phyloP scores from a whole-genome alignment of 2,329 filamentous ascomycete species.

The Leptographium lundbergii region DNA sequence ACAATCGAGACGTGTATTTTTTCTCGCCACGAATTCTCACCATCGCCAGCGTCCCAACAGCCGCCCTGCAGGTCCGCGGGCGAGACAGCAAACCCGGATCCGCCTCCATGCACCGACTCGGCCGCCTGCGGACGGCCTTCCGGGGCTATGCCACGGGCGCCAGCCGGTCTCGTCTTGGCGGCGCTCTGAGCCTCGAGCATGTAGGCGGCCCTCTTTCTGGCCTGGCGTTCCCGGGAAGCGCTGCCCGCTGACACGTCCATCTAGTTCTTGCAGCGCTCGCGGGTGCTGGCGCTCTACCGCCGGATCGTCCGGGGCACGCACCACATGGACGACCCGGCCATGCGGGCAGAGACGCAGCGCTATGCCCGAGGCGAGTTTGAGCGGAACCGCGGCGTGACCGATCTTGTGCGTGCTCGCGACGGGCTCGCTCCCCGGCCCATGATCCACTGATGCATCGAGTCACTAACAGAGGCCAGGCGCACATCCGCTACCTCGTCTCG shows the following conservation, averaged over 20 bases:
- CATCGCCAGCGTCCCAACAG: neutral
- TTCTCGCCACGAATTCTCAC: neutral
- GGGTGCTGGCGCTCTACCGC: conserved; percentile 45
- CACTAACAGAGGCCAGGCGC: conserved; percentile 25
- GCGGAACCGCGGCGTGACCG: conserved; percentile 41
- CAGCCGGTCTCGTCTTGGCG: conserved; percentile 22
- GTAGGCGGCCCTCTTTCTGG: conserved; percentile 25
- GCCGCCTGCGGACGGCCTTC: neutral
- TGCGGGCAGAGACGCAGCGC: conserved; percentile 40
- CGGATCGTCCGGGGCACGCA: conserved; percentile 41
- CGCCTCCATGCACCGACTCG: neutral
- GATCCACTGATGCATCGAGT: neutral
- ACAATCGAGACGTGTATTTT: neutral
- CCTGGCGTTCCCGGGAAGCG: too few relatives aligned
- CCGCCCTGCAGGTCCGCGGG: neutral
- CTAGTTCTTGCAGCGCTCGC: conserved; percentile 46
- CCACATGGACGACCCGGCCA: conserved; percentile 35
- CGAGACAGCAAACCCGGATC: neutral
- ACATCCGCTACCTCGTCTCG: conserved; percentile 50
- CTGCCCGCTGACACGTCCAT: neutral
- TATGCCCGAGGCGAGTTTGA: conserved; percentile 51
- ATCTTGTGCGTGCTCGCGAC: conserved; percentile 32
- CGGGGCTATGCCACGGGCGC: conserved; percentile 22
- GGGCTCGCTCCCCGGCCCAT: too few relatives aligned
- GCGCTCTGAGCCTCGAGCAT: conserved; percentile 43